Conservation (phyloP, 129 eudicot species). For the Calendula officinalis region DNA sequence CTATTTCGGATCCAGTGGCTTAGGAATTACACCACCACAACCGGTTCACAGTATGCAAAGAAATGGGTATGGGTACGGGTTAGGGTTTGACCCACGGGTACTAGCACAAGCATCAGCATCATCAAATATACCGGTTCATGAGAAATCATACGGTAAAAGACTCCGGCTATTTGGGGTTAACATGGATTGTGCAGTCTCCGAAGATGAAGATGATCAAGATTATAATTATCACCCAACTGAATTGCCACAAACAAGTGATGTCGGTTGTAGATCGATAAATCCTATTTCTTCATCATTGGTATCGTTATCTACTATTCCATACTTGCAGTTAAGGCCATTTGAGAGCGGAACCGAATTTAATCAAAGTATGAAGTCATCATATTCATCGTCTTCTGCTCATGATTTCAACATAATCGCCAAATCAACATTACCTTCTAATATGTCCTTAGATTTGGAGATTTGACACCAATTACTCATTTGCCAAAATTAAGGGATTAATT, state of each 20-base stretch:
- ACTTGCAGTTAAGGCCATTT: slow-evolving; percentile 36
- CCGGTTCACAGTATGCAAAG: slow-evolving; percentile 29
- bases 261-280: neutral
- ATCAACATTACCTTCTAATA: slow-evolving; percentile 28
- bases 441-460: slow-evolving; percentile 64
- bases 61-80: slow-evolving; percentile 16
- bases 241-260: slow-evolving; percentile 29
- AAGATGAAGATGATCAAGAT: slow-evolving; percentile 35
- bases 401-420: slow-evolving; percentile 27
- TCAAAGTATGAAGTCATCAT: slow-evolving; percentile 6
- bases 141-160: slow-evolving; percentile 65
- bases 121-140: slow-evolving; percentile 43
- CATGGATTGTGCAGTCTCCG: slow-evolving; percentile 67
- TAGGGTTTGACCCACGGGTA: slow-evolving; percentile 9
- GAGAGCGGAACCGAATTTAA: slow-evolving; percentile 15
- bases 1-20: slow-evolving; percentile 29
- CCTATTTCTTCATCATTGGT: slow-evolving; percentile 1
- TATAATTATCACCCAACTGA: slow-evolving; percentile 26
- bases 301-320: slow-evolving; percentile 36
- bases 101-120: slow-evolving; percentile 27
- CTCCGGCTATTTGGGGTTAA: slow-evolving; percentile 85
- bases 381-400: slow-evolving; percentile 13
- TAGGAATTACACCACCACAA: slow-evolving; percentile 12
- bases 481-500: neutral
- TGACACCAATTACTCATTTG: slow-evolving; percentile 14